Evolutionary conservation across 371 early-diverging fungal species (phyloP), one percentile per base, ranked within the genome.

Genomic region (Batkoa obscura): DNA sequence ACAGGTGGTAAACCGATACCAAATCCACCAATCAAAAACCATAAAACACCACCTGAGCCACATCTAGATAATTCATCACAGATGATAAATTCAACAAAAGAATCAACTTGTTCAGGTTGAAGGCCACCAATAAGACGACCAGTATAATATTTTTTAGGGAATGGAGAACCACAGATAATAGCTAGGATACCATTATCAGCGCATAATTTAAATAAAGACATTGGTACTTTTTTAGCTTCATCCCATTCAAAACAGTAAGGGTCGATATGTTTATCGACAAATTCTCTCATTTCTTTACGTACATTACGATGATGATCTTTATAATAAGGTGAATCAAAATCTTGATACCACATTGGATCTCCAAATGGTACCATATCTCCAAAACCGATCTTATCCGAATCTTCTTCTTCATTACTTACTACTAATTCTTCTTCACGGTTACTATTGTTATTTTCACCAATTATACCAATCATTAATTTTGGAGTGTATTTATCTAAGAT

Each of bases 331-430:
- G 74, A 78, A 57, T 73, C 68, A 70, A 74, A 78, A 41, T 79
- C 81, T 58, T 80, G 78, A 69, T 85, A 88, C 87, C 87, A 87
- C 54, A 78, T 77, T 17, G 90, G 88, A 62, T 89, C 90, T 4
- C 83, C 84, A 66, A 73, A 84, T 3, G 88, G 88, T 37, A 86
- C 64, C 62, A 78, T 67, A 53, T 86, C 87, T 39, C 86, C 86
- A 64, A 84, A 85, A 5, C 59, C 69, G 13, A 59, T 62, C 1
- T 55, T 52, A 6, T 31, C 46, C 3, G 36, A 35, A 0, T 32
- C 48, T 5, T 37, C 68, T 9, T 64, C 64, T 1, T 62, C 61
- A 0, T 50, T 60, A 9, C 59, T 17, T 30, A 1, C 47, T 54
- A 37, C 55, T 39, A 13, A 41, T 15, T 36, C 68, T 10, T 57